Percentiles rank a stretch among this genome's conserved stretches.
phyloP scores from a whole-genome alignment of 2,329 filamentous ascomycete genomes.

The Trichoderma sp. region DNA sequence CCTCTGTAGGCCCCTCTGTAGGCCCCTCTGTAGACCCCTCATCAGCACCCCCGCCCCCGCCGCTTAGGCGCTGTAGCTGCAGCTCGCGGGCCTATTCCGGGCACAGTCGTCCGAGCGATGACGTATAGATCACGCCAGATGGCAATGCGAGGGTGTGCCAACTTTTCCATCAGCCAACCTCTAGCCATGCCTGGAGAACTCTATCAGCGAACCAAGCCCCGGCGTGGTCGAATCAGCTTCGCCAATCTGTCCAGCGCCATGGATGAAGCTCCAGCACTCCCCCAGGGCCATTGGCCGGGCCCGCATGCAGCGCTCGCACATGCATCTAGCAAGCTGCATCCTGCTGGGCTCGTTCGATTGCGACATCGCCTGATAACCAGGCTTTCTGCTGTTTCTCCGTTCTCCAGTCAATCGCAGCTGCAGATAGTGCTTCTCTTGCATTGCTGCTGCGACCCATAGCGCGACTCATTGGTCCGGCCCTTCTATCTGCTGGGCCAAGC shows the following conservation, averaged over 20 bases:
- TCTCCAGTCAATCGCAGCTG: not conserved
- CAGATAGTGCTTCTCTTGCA: not conserved
- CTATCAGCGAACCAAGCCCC: conserved; percentile 2
- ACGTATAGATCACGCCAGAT: conserved; percentile 18
- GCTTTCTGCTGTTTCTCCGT: not conserved
- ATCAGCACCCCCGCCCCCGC: not conserved
- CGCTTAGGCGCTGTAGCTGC: not conserved
- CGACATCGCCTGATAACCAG: conserved; percentile 3
- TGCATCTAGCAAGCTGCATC: conserved; percentile 1
- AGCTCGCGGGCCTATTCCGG: not conserved
- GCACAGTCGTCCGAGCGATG: conserved; percentile 7
- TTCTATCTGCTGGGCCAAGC: not conserved
- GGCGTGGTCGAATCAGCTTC: conserved; percentile 14
- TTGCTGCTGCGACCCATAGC: not conserved
- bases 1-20: not conserved
- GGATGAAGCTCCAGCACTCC: not conserved
- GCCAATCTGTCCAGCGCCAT: conserved; percentile 6
- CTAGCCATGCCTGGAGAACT: not conserved
- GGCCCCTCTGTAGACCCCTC: not conserved
- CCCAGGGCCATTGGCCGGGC: not conserved
- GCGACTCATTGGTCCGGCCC: not conserved
- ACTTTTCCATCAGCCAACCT: conserved; percentile 14
- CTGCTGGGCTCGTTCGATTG: conserved; percentile 12
- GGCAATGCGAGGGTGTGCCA: conserved; percentile 15
- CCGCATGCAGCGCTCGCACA: not conserved